Evolutionary conservation across 2,329 filamentous ascomycete species (phyloP).

Genomic region (Amylocarpus encephaloides): DNA sequence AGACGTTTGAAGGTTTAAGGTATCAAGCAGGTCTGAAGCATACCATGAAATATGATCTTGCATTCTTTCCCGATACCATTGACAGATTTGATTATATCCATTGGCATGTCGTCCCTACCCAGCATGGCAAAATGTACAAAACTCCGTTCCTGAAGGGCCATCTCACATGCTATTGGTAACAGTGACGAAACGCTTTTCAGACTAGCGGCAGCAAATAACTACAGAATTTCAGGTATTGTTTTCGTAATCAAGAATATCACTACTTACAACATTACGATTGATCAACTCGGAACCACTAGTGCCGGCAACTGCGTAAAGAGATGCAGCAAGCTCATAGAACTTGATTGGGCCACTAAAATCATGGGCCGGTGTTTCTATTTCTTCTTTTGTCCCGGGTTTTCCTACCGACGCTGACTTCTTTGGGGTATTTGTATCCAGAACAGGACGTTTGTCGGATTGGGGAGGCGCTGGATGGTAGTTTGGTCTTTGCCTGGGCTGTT

Average conservation of each 20-base stretch:
- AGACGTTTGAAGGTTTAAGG: constrained; percentile 7
- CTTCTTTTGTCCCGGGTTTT: constrained; percentile 16
- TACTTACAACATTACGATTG: constrained; percentile 64
- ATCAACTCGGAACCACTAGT: constrained; percentile 44
- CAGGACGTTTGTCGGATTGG: background rate
- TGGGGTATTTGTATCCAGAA: background rate
- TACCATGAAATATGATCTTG: constrained; percentile 53
- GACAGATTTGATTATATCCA: constrained; percentile 64
- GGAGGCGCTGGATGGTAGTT: constrained; percentile 30
- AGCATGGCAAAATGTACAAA: constrained; percentile 78
- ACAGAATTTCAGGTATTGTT: constrained; percentile 9
- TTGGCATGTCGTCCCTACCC: constrained; percentile 62
- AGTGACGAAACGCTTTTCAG: constrained; percentile 66
- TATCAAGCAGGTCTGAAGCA: constrained; percentile 1
- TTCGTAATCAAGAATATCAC: background rate
- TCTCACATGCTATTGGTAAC: constrained; percentile 79
- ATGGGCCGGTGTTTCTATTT: constrained; percentile 31
- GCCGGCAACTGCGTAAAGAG: constrained; percentile 53
- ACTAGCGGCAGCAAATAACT: constrained; percentile 69
- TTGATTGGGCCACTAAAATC: constrained; percentile 65
- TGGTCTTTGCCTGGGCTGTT: constrained; percentile 28
- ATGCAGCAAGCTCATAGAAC: constrained; percentile 58
- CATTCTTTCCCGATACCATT: constrained; percentile 74
- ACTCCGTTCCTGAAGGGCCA: constrained; percentile 63
- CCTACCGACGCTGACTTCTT: constrained; percentile 7